Evolutionary conservation across 1,284 basidiomycete species (phyloP).

Genomic region (Apiotrichum porosum): DNA sequence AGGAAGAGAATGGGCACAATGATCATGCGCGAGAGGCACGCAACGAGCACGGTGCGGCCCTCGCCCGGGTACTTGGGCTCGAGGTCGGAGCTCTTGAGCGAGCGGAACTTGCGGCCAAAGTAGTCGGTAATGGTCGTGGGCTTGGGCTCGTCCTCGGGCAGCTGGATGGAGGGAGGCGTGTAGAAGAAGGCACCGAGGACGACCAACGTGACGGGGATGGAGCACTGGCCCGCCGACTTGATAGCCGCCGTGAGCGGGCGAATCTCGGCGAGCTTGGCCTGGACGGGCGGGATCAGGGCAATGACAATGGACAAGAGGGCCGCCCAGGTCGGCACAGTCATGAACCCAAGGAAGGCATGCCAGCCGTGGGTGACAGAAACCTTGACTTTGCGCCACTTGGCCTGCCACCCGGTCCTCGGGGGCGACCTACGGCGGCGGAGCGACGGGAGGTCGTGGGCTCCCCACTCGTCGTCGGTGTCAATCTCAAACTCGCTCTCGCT

Average conservation of each 20-base stretch:
- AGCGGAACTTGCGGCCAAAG: constrained; percentile 31
- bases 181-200: constrained; percentile 92
- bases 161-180: constrained; percentile 23
- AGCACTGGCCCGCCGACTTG: constrained; percentile 68
- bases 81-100: constrained; percentile 6
- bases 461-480: constrained; percentile 51
- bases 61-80: constrained; percentile 57
- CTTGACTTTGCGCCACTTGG: constrained; percentile 10
- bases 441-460: constrained; percentile 13
- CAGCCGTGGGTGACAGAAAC: constrained; percentile 39
- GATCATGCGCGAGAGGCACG: constrained; percentile 71
- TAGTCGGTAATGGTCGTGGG: constrained; percentile 13
- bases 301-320: constrained; percentile 73
- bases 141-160: constrained; percentile 6
- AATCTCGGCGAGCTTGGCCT: constrained; percentile 61
- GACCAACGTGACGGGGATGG: constrained; percentile 79
- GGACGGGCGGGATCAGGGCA: constrained; percentile 70
- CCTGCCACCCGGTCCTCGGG: neutral
- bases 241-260: constrained; percentile 69
- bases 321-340: constrained; percentile 82
- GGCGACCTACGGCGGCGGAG: constrained; percentile 10
- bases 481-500: constrained; percentile 35
- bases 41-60: constrained; percentile 72
- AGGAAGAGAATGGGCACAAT: constrained; percentile 72
- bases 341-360: constrained; percentile 62